These are phyloP conservation scores for Dendrobium officinale DNA, from an alignment of 106 monocot species.

Conservation along the genomic window DNA sequence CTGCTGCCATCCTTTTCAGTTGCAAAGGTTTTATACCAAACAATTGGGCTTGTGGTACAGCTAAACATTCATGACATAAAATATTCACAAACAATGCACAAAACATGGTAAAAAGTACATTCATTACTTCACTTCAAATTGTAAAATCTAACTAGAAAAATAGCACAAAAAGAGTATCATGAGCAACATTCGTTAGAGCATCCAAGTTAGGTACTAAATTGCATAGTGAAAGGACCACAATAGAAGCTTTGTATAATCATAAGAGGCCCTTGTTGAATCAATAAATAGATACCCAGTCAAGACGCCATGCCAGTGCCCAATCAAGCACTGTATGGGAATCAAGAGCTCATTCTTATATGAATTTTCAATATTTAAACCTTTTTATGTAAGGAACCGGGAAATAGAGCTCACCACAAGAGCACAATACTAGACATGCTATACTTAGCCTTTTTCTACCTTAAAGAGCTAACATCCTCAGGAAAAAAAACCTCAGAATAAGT, in stretches of 20 bases:
- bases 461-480: neutral
- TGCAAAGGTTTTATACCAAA: conserved; percentile 22
- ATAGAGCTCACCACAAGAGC: neutral
- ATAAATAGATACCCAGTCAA: too few relatives aligned
- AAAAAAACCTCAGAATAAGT: neutral
- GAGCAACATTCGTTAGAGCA: neutral
- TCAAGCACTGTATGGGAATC: neutral
- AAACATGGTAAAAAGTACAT: neutral
- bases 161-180: neutral
- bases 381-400: neutral
- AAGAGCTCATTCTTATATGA: neutral
- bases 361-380: neutral
- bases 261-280: neutral
- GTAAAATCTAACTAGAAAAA: neutral
- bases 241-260: neutral
- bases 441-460: neutral
- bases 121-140: neutral
- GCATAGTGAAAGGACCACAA: neutral
- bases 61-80: conserved; percentile 18
- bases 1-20: conserved; percentile 3
- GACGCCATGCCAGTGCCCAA: neutral
- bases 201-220: neutral
- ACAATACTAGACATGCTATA: neutral
- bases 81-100: neutral
- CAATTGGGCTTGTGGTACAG: conserved; percentile 21